Evolutionary conservation across 78 protist genomes (phyloP).

Genomic region (Tieghemostelium lacteum): DNA sequence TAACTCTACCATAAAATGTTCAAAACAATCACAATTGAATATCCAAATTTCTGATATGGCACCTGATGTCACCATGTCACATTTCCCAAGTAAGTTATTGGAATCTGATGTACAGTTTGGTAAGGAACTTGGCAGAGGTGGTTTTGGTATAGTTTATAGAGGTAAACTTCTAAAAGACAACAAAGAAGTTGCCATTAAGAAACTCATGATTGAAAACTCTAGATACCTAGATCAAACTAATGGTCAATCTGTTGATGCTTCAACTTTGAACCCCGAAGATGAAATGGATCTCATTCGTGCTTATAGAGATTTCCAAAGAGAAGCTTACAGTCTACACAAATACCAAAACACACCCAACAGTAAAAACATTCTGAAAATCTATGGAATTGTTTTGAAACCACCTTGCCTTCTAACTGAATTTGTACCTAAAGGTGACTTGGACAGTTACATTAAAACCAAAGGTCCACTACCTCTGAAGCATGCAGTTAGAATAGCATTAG

Average conservation of each 20-base stretch:
- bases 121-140: slow-evolving; percentile 39
- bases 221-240: neutral
- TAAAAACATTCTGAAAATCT: slow-evolving; percentile 1
- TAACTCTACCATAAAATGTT: neutral
- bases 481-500: slow-evolving; percentile 37
- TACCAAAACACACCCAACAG: neutral
- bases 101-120: neutral
- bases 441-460: neutral
- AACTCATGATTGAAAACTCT: neutral
- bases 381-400: slow-evolving; percentile 9
- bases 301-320: slow-evolving; percentile 37
- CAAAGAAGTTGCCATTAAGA: slow-evolving; percentile 28
- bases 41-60: neutral
- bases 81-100: neutral
- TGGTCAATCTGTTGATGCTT: neutral
- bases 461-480: slow-evolving; percentile 8
- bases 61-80: slow-evolving; percentile 12
- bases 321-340: neutral
- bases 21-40: neutral
- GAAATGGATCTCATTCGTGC: slow-evolving; percentile 17
- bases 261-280: slow-evolving; percentile 9
- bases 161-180: neutral
- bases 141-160: slow-evolving; percentile 31
- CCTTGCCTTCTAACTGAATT: slow-evolving; percentile 30
- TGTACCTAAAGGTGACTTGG: slow-evolving; percentile 11